Percentiles rank a stretch among this genome's conserved stretches.
phyloP scores from a whole-genome alignment of 139 green algal genomes.

The Limnomonas spitsbergensis region DNA sequence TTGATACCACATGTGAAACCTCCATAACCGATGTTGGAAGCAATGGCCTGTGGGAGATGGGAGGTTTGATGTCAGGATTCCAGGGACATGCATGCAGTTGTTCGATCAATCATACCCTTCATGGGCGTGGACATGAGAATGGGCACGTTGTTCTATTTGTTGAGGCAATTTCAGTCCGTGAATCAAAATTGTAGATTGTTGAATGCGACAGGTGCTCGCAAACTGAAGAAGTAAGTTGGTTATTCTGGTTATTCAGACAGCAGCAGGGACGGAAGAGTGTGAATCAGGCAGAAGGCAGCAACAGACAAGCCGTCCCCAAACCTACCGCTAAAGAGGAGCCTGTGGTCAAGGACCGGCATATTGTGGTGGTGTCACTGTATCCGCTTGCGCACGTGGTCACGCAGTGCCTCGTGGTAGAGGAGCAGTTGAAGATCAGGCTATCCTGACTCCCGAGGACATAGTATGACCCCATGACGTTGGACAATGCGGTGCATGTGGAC shows the following conservation, averaged over 20 bases:
- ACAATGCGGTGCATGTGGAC: background rate
- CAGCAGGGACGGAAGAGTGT: no score
- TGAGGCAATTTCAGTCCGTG: no score
- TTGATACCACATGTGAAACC: background rate
- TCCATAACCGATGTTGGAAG: background rate
- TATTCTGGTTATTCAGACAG: no score
- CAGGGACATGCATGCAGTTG: background rate
- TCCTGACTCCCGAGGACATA: background rate
- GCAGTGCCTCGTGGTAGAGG: background rate
- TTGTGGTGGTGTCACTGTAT: background rate
- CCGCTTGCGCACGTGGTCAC: background rate
- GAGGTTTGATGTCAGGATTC: background rate
- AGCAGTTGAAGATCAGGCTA: background rate
- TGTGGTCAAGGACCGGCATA: background rate
- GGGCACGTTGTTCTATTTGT: background rate
- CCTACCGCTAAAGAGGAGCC: background rate
- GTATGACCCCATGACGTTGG: background rate
- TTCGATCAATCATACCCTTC: background rate
- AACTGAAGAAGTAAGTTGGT: background rate
- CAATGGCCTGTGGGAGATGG: background rate
- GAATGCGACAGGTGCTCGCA: no score
- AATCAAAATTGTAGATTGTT: no score
- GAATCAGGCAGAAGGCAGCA: no score
- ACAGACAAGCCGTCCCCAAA: no score
- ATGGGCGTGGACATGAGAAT: background rate